Evolutionary conservation across 352 stramenopile species (phyloP), one percentile per base, ranked within the genome.

Genomic region (Globisporangium alternatum): DNA sequence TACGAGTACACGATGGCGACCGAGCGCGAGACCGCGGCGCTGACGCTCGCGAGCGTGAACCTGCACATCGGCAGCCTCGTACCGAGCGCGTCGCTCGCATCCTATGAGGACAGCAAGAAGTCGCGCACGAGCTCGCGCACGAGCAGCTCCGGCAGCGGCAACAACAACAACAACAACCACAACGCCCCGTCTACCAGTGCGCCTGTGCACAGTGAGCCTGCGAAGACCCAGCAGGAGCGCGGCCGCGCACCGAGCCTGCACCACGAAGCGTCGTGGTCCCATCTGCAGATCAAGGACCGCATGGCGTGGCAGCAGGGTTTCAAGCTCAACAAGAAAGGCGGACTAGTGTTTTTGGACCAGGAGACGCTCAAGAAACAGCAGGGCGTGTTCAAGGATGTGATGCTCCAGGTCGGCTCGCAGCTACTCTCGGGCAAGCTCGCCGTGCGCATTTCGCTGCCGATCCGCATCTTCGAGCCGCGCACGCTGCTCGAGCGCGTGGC

Each of bases 331-430:
- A 90, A 92, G 62, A 89, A 86, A 30, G 82, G 84, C 10, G 84
- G 84, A 1, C 60, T 91, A 15, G 43, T 87, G 5, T 91, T 88
- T 60, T 70, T 81, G 31, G 83, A 93, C 62, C 72, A 79, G 39
- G 83, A 91, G 10, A 60, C 69, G 22, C 76, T 91, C 54, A 90
- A 90, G 71, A 91, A 88, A 56, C 85, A 93, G 57, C 81, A 91
- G 53, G 81, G 84, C n/a, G 82, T 91, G 25, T 77, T 91, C 65
- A 91, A 91, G 56, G 82, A 91, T 7, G 69, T 93, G 37, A 89
- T 93, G 84, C 56, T 88, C 53, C 80, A 90, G 44, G 81, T 91
- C 12, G 82, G 84, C 22, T 80, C 81, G 30, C 81, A 91, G 54
- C 58, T 93, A 9, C 65, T 93, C 15, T 80, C 72, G 1, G 84